Evolutionary conservation across 768 basidiomycete genomes (phyloP), one percentile per base, ranked within the genome.

Genomic region (Omphalotus guepiniiformis): DNA sequence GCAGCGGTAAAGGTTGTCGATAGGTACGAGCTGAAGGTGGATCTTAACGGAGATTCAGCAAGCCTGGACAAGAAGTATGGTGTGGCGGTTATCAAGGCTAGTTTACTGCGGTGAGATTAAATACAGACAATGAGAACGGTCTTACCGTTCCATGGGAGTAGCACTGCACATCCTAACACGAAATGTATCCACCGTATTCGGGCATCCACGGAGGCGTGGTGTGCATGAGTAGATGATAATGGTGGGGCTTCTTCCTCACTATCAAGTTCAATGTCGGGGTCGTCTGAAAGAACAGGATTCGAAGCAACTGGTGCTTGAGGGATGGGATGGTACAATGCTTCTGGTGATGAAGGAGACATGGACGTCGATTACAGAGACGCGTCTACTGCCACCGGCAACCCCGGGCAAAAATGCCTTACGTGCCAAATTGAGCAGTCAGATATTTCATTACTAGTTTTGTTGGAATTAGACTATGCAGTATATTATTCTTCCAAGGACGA

Each of bases 131-230:
- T 40, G 13, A 6, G 39, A 23, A 38, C 28, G 8, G 16, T n/a
- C 27, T 59, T 62, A 92, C 93, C 91, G 59, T 93, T 95, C 93
- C 93, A 96, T 23, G 89, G 84, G 15, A 96, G 65, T 8, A 29
- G 2, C 34, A 29, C 16, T 32, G 18, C 25, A 6, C 16, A 25
- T 2, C 93, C 91, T 15, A 93, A 64, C 19, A 86, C 63, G 53
- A 89, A 87, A 54, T 82, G 76, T 34, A 83, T 76, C 80, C 83
- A 84, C 41, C 68, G 63, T 55, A 83, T 73, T 38, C 67, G 71
- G 35, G 65, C 35, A 50, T 80, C 73, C 7, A 70, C 60, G 11
- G 39, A 39, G 18, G 26, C 16, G 18, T 11, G n/a, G n/a, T n/a
- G 5, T 35, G 23, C 9, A 29, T 15, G 6, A 5, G 43, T 21